Percentiles rank a stretch among this genome's conserved stretches.
phyloP scores from a whole-genome alignment of 148 eudicot species.

The Tetragonia tetragonoides region DNA sequence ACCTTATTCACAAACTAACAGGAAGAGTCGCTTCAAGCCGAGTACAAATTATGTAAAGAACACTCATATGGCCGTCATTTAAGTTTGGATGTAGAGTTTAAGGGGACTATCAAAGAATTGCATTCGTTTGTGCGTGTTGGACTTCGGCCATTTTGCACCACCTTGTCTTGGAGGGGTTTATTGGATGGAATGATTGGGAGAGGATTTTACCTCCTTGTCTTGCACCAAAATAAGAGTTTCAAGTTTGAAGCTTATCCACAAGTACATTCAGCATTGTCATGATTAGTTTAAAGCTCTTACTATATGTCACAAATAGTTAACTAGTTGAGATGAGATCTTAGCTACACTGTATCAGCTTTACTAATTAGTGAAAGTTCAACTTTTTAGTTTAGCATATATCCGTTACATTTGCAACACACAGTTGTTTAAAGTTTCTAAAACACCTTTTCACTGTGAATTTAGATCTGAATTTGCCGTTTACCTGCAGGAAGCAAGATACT shows the following conservation, averaged over 20 bases:
- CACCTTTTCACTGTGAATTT: background rate
- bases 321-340: background rate
- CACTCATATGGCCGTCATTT: too few relatives aligned
- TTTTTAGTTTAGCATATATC: background rate
- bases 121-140: too few relatives aligned
- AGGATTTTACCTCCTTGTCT: too few relatives aligned
- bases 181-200: too few relatives aligned
- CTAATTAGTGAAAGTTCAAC: background rate
- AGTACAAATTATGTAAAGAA: too few relatives aligned
- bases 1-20: too few relatives aligned
- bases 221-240: too few relatives aligned
- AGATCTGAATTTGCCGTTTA: background rate
- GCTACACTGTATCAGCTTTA: background rate
- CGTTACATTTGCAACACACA: background rate
- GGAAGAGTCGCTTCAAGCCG: too few relatives aligned
- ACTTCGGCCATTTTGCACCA: too few relatives aligned
- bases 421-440: background rate
- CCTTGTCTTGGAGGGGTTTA: too few relatives aligned
- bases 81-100: too few relatives aligned
- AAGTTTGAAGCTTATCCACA: background rate
- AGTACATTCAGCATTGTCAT: background rate
- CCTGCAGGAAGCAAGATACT: slow-evolving; percentile 15
- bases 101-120: too few relatives aligned
- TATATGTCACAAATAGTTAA: background rate
- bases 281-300: background rate